These are phyloP conservation scores for Aspergillus persii DNA, from an alignment of 2,329 filamentous ascomycete species.

Conservation along the genomic window DNA sequence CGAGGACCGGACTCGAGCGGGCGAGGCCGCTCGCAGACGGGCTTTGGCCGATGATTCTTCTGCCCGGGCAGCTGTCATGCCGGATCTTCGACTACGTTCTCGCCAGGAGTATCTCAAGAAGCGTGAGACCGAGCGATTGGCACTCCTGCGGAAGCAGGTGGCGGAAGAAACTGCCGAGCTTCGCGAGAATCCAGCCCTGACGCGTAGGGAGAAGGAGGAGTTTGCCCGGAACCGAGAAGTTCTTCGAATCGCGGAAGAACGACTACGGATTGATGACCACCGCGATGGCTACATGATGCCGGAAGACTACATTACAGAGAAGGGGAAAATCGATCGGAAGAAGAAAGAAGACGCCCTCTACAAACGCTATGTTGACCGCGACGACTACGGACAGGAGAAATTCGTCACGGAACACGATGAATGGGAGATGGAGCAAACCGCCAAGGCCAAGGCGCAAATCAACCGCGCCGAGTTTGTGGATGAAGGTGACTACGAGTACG, in stretches of 20 bases:
- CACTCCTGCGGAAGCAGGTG: constrained; percentile 85
- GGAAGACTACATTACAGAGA: constrained; percentile 92
- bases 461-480: constrained; percentile 70
- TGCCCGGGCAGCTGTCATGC: constrained; percentile 68
- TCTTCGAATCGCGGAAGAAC: constrained; percentile 76
- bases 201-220: constrained; percentile 76
- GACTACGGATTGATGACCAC: constrained; percentile 84
- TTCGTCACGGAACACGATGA: constrained; percentile 93
- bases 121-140: constrained; percentile 79
- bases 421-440: constrained; percentile 88
- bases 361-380: constrained; percentile 82
- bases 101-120: constrained; percentile 93
- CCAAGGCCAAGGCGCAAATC: constrained; percentile 85
- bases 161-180: constrained; percentile 82
- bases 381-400: constrained; percentile 82
- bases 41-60: constrained; percentile 66
- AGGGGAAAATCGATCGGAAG: constrained; percentile 81
- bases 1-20: constrained; percentile 58
- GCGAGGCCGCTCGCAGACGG: constrained; percentile 60
- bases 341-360: constrained; percentile 89
- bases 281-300: constrained; percentile 90
- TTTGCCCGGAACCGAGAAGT: constrained; percentile 87
- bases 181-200: constrained; percentile 70
- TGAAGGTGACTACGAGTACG: constrained; percentile 84
- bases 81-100: constrained; percentile 77